Percentiles rank a stretch among this genome's conserved stretches.
phyloP scores from a whole-genome alignment of 352 stramenopile genomes.

The Pythium aristosporum region DNA sequence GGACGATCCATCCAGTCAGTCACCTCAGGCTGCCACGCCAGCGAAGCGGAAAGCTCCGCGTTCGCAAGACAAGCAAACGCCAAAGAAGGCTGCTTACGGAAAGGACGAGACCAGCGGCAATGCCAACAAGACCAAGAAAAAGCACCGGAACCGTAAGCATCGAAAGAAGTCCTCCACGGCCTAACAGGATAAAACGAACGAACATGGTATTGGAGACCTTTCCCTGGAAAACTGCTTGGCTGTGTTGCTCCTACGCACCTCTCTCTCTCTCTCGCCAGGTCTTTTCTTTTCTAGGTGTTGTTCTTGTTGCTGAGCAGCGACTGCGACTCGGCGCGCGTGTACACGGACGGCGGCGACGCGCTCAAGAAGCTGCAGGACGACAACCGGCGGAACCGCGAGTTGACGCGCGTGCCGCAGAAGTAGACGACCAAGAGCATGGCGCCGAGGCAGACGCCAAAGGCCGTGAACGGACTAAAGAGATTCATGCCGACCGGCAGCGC shows the following conservation, averaged over 20 bases:
- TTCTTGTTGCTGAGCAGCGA: slow-evolving; percentile 41
- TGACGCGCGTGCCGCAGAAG: slow-evolving; percentile 77
- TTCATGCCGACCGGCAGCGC: slow-evolving; percentile 71
- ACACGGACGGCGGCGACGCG: slow-evolving; percentile 54
- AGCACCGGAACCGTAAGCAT: slow-evolving; percentile 23
- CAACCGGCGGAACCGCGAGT: slow-evolving; percentile 71
- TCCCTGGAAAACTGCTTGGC: no score
- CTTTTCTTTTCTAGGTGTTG: slow-evolving; percentile 12
- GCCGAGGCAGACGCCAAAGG: slow-evolving; percentile 73
- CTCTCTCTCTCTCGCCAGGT: neutral
- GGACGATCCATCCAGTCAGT: slow-evolving; percentile 1
- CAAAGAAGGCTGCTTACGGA: neutral
- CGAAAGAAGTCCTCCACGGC: slow-evolving; percentile 11
- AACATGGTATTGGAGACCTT: neutral
- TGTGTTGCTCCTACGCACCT: neutral
- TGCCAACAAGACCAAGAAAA: slow-evolving; percentile 10
- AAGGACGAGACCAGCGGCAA: neutral
- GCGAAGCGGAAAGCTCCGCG: slow-evolving; percentile 3
- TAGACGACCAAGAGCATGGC: slow-evolving; percentile 75
- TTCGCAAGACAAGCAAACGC: neutral
- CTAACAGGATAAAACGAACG: neutral
- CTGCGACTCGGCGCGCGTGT: slow-evolving; percentile 45
- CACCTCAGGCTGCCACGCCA: neutral
- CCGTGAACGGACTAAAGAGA: slow-evolving; percentile 75
- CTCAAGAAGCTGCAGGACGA: slow-evolving; percentile 77